phyloP scores from a whole-genome alignment of 2,329 filamentous ascomycete species.

The Nannizziopsis barbatae region DNA sequence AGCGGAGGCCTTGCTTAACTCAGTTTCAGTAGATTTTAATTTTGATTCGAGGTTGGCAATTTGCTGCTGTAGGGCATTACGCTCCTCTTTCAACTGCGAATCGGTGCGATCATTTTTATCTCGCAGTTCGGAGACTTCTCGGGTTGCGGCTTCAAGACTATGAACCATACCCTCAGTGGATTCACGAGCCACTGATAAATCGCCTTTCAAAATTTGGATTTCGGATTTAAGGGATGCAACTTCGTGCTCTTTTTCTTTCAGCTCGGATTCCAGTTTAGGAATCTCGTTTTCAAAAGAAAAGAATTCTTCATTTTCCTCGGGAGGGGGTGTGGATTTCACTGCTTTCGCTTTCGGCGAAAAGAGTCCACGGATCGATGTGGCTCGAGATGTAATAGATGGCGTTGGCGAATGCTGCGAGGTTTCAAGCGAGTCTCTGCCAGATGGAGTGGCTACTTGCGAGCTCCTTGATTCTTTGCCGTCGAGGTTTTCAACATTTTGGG shows the following conservation, averaged over 20 bases:
- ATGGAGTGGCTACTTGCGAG: slow-evolving; percentile 34
- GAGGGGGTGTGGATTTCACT: slow-evolving; percentile 22
- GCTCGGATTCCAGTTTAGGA: slow-evolving; percentile 63
- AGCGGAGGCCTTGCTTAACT: slow-evolving; percentile 22
- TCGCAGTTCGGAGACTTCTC: slow-evolving; percentile 48
- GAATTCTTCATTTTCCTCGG: slow-evolving; percentile 53
- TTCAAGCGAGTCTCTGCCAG: slow-evolving; percentile 21
- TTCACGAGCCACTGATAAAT: slow-evolving; percentile 61
- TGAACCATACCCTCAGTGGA: slow-evolving; percentile 54
- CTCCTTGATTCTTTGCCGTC: slow-evolving; percentile 20
- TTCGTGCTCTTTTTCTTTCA: slow-evolving; percentile 58
- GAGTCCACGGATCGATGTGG: slow-evolving; percentile 25
- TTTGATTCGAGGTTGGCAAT: slow-evolving; percentile 34
- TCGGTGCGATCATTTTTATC: slow-evolving; percentile 43
- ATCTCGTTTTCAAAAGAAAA: slow-evolving; percentile 89
- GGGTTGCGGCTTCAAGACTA: slow-evolving; percentile 56
- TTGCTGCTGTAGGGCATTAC: slow-evolving; percentile 32
- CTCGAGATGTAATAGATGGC: slow-evolving; percentile 25
- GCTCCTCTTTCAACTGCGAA: slow-evolving; percentile 36
- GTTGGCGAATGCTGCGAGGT: slow-evolving; percentile 24
- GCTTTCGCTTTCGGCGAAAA: slow-evolving; percentile 31
- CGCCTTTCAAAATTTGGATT: slow-evolving; percentile 55
- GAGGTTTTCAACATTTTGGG: slow-evolving; percentile 24
- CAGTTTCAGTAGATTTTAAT: slow-evolving; percentile 24
- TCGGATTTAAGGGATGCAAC: slow-evolving; percentile 59